Percentiles rank a stretch among this genome's conserved stretches.
phyloP scores from a whole-genome alignment of 2,329 filamentous ascomycete genomes.

The Talaromyces sp. region DNA sequence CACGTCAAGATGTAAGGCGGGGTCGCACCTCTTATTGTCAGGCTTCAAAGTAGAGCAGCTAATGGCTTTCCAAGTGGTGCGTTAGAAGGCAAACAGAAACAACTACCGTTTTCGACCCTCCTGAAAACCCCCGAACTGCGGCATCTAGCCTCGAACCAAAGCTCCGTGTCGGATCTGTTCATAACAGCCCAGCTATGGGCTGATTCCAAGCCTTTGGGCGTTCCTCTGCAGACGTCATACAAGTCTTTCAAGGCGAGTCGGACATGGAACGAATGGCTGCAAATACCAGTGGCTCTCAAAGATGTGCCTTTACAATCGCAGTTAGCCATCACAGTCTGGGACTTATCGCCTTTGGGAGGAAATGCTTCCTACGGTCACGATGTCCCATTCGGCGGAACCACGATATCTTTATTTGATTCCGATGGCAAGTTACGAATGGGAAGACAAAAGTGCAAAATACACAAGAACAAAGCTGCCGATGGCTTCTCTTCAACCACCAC shows the following conservation, averaged over 20 bases:
- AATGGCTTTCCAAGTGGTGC: constrained; percentile 51
- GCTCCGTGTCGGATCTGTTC: constrained; percentile 81
- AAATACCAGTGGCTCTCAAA: constrained; percentile 77
- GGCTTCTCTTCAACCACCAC: constrained; percentile 76
- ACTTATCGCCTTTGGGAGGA: constrained; percentile 75
- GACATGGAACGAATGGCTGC: constrained; percentile 95
- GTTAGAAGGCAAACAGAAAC: constrained; percentile 72
- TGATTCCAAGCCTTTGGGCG: constrained; percentile 88
- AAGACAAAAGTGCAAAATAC: constrained; percentile 81
- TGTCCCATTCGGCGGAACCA: constrained; percentile 91
- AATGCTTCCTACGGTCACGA: constrained; percentile 67
- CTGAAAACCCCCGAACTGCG: constrained; percentile 73
- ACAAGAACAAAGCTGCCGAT: constrained; percentile 78
- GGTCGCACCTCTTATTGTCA: background rate
- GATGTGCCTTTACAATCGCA: constrained; percentile 75
- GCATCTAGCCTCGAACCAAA: constrained; percentile 81
- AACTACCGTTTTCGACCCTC: constrained; percentile 70
- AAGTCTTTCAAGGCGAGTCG: constrained; percentile 71
- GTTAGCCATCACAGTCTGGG: constrained; percentile 92
- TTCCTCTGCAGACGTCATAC: constrained; percentile 88
- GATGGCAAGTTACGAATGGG: constrained; percentile 90
- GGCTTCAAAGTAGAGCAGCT: constrained; percentile 5
- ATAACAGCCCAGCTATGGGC: constrained; percentile 92
- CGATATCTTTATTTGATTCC: constrained; percentile 82
- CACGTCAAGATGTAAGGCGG: constrained; percentile 55